A percentile compares a stretch with the other conserved stretches of the same genome.
Evolutionary conservation across 2,329 filamentous ascomycete genomes (phyloP).

Genomic region (Verticillium nubilum): DNA sequence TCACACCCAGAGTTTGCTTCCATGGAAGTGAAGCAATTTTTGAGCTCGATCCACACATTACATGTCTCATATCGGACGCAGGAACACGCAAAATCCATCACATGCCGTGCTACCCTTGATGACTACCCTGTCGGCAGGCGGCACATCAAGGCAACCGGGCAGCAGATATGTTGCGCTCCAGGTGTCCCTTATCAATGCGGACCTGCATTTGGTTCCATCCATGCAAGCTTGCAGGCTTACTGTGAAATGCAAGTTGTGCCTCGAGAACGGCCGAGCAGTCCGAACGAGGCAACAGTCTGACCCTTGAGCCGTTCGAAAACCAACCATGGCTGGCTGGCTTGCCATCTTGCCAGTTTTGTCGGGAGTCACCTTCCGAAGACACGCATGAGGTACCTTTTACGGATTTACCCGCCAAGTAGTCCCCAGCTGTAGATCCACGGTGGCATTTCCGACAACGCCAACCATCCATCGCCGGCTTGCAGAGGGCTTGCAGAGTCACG

Average conservation of each 20-base stretch:
- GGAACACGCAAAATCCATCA: neutral
- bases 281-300: neutral
- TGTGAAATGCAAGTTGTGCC: too few species aligned
- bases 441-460: too few species aligned
- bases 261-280: too few species aligned
- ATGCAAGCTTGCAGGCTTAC: too few species aligned
- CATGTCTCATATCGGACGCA: neutral
- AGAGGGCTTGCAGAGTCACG: too few species aligned
- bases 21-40: neutral
- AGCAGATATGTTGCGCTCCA: too few species aligned
- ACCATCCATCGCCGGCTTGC: too few species aligned
- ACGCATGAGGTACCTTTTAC: neutral
- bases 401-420: neutral
- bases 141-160: too few species aligned
- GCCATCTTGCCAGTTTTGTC: neutral
- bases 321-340: neutral
- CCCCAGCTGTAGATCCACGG: too few species aligned
- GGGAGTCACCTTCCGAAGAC: neutral
- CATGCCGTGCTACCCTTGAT: neutral
- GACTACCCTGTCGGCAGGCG: neutral
- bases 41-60: neutral
- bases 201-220: too few species aligned
- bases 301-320: neutral
- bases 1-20: neutral
- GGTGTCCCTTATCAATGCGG: too few species aligned